Conservation (phyloP, 306 rosid genomes). For the Medicago truncatula region MtrunA17r5.0-ANR NC_053048.1:52020501-52021000, state of each 20-base stretch:
- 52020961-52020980: background rate
- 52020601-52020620: constrained; percentile 83
- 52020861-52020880: background rate
- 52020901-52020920: background rate
- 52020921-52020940: background rate
- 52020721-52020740: constrained; percentile 92
- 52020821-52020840: constrained; percentile 8
- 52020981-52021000: no score
- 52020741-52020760: constrained; percentile 80
- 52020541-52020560: constrained; percentile 10
- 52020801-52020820: background rate
- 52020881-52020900: background rate
- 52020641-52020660: constrained; percentile 85
- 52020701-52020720: constrained; percentile 90
- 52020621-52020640: constrained; percentile 89
- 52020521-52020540: no score
- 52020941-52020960: background rate
- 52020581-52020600: constrained; percentile 73
- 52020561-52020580: constrained; percentile 18
- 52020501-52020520: no score
- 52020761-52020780: constrained; percentile 65
- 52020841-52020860: background rate
- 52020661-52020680: constrained; percentile 73
- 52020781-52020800: background rate
- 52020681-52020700: constrained; percentile 72